phyloP scores from a whole-genome alignment of 2,329 filamentous ascomycete genomes.

The Ceratocystis smalleyi region DNA sequence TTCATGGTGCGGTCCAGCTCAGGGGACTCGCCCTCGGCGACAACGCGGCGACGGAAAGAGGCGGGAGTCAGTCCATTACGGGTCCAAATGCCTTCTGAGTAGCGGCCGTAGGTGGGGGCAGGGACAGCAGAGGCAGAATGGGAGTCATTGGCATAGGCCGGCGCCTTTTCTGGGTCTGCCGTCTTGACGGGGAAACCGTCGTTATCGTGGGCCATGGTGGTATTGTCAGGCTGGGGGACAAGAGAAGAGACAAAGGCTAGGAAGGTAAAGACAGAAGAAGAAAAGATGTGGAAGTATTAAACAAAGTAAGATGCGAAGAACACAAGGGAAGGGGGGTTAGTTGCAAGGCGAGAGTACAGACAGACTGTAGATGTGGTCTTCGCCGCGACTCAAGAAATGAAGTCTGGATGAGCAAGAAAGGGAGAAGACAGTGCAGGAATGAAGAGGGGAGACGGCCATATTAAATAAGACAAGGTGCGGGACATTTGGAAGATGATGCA shows the following conservation, averaged over 20 bases:
- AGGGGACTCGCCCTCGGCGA: slow-evolving; percentile 22
- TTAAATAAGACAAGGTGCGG: slow-evolving; percentile 9
- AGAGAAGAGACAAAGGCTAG: neutral
- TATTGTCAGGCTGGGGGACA: neutral
- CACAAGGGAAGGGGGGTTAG: neutral
- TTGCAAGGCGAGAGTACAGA: neutral
- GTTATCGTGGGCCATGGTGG: slow-evolving; percentile 12
- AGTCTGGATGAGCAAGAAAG: slow-evolving; percentile 13
- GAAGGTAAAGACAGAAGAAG: too few relatives aligned
- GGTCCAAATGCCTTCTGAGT: slow-evolving; percentile 25
- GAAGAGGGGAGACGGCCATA: slow-evolving; percentile 3
- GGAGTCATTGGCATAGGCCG: slow-evolving; percentile 5
- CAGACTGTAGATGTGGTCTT: slow-evolving; percentile 1
- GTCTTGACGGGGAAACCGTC: slow-evolving; percentile 7
- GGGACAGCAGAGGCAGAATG: slow-evolving; percentile 14
- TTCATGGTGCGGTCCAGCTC: slow-evolving; percentile 36
- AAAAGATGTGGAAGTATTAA: too few relatives aligned
- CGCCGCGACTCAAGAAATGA: slow-evolving; percentile 8
- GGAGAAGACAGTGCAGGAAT: neutral
- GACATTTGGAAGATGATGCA: neutral
- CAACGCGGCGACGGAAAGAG: slow-evolving; percentile 27
- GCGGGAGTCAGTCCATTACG: slow-evolving; percentile 27
- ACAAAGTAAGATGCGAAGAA: neutral
- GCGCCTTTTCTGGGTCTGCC: slow-evolving; percentile 16
- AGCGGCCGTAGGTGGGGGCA: neutral